Base-by-base conservation (phyloP, 805 yeast species). In the Candida nanaspora region DNA sequence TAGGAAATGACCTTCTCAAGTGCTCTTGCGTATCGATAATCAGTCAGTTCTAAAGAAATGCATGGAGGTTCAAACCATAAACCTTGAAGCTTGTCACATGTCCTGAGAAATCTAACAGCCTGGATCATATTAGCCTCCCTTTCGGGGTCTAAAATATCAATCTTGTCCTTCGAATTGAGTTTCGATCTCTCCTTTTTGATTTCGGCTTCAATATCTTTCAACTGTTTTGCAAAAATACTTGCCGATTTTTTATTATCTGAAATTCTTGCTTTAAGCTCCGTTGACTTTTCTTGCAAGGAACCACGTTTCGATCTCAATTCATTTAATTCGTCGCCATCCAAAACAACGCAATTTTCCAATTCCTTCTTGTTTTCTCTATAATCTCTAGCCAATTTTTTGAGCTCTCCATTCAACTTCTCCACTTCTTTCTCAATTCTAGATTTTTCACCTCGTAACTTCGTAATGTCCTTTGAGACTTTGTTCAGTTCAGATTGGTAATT, bases 61-160 rank as follows among this genome's bases (percentile, higher is more conserved):
- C 81, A 59, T 0, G 97, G 89, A 1, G 96, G 94, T 52, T 84
- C 94, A 42, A 67, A 76, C 40, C 84, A 75, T 11, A 60, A 56
- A 1, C 61, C 61, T 36, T 59, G 53, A 38, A 79, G 22, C 2
- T 44, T 50, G 21, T 59, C 54, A 18, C 64, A 49, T 13, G 62
- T 47, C 36, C 82, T 65, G 33, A 82, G 54, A 14, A 63, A 50
- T 22, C 54, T 42, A 2, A 79, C 66, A 8, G 76, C 72, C 15
- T 59, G 64, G 33, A 53, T 47, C 36, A 62, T 16, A 40, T 41
- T 31, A 2, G 41, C 40, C 56, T 62, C 39, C 43, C 55, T 37
- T 7, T 48, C 50, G 35, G 30, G 52, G 44, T 72, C 70, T 20
- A 82, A 54, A 3, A 76, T 50, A 14, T 63, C 65, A 3, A 82